Conservation (phyloP, 2,329 filamentous ascomycete species). For the Arthrobotrys megalospora region DNA sequence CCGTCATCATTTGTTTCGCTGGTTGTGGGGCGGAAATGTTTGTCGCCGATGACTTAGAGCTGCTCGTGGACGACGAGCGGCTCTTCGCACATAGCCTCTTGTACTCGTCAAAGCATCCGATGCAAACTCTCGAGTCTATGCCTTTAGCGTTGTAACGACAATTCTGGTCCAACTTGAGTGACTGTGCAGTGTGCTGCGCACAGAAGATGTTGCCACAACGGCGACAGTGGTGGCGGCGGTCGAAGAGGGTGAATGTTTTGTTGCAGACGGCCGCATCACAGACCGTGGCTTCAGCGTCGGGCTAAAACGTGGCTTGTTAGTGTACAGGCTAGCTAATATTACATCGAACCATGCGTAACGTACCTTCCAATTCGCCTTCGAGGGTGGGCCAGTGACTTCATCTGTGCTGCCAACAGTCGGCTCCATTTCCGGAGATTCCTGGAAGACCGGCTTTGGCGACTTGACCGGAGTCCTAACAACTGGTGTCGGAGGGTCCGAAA, state of each 20-base stretch:
- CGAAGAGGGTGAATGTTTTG: constrained; percentile 63
- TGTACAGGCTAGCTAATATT: neutral
- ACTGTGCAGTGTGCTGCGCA: constrained; percentile 63
- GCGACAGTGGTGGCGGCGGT: constrained; percentile 64
- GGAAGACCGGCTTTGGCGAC: constrained; percentile 32
- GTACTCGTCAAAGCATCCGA: constrained; percentile 63
- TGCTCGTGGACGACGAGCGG: constrained; percentile 63
- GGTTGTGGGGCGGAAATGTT: constrained; percentile 59
- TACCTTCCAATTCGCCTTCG: constrained; percentile 65
- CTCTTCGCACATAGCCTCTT: constrained; percentile 63
- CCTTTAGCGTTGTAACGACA: constrained; percentile 64
- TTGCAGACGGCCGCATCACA: constrained; percentile 64
- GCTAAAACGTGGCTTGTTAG: constrained; percentile 51
- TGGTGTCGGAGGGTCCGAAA: constrained; percentile 35
- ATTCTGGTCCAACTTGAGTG: constrained; percentile 63
- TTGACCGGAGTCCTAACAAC: constrained; percentile 32
- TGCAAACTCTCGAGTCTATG: constrained; percentile 62
- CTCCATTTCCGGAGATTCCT: constrained; percentile 40
- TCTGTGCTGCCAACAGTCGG: constrained; percentile 52
- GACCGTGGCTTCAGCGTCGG: constrained; percentile 63
- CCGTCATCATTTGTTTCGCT: constrained; percentile 63
- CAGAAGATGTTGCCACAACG: constrained; percentile 65
- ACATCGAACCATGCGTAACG: neutral
- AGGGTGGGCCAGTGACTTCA: constrained; percentile 63
- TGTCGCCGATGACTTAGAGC: constrained; percentile 61